phyloP scores from a whole-genome alignment of 148 eudicot species.

The Vaccinium vitisidaea region DNA sequence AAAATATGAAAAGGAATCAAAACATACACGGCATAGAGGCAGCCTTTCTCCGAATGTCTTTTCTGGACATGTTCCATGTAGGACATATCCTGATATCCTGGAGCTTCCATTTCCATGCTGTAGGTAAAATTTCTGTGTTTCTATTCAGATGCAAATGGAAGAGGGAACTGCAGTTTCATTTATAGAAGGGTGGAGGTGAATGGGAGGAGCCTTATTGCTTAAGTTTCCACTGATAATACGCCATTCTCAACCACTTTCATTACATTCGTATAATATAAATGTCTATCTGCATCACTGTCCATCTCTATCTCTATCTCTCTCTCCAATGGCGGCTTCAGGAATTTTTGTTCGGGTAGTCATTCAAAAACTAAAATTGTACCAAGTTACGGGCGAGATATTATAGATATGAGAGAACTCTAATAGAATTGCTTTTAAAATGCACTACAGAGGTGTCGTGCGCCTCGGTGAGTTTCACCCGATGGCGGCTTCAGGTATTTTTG shows the following conservation, averaged over 20 bases:
- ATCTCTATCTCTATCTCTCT: neutral
- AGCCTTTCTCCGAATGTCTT: conserved; percentile 50
- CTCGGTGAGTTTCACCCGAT: no score
- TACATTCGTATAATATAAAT: neutral
- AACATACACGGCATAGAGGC: conserved; percentile 42
- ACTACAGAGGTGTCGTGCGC: neutral
- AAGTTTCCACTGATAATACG: neutral
- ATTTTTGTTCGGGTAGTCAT: neutral
- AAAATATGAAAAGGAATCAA: neutral
- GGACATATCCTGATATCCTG: conserved; percentile 18
- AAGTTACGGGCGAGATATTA: neutral
- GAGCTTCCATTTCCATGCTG: conserved; percentile 16
- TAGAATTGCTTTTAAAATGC: neutral
- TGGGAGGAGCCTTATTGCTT: neutral
- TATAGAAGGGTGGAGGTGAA: neutral
- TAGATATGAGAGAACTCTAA: neutral
- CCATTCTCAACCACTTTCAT: conserved; percentile 3
- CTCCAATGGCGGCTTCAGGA: neutral
- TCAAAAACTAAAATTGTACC: neutral
- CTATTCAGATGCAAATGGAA: conserved; percentile 2
- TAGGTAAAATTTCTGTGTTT: neutral
- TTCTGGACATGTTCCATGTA: conserved; percentile 41
- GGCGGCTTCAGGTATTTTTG: no score
- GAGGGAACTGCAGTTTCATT: neutral
- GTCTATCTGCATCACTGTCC: neutral